A percentile compares a stretch with the other conserved stretches of the same genome.
Conservation (phyloP, 805 yeast species). For the Sugiyamaella marilandica region DNA sequence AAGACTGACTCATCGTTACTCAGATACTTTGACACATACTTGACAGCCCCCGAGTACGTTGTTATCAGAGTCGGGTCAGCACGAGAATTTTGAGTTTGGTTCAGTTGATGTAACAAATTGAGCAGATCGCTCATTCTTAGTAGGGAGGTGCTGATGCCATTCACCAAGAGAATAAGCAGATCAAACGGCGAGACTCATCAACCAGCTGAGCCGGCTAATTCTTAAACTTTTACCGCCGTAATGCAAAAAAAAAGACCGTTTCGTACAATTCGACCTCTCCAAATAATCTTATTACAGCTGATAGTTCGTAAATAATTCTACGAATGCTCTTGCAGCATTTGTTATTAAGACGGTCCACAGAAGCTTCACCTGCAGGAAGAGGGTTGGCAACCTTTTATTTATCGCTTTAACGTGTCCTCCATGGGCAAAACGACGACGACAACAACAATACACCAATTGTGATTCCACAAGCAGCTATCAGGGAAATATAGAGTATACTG, state of each 20-base stretch:
- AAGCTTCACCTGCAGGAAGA: not conserved
- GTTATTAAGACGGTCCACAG: too few species aligned
- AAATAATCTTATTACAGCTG: too few species aligned
- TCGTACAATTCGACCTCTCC: too few species aligned
- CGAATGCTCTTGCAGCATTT: too few species aligned
- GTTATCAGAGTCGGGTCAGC: conserved; percentile 17
- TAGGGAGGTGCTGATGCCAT: too few species aligned
- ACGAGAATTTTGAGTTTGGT: not conserved
- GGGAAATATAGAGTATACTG: too few species aligned
- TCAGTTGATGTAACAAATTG: conserved; percentile 4
- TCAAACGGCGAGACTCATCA: too few species aligned
- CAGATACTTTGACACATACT: conserved; percentile 18
- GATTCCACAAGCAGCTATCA: not conserved
- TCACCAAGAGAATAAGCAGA: too few species aligned
- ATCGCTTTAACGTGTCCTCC: not conserved
- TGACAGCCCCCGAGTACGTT: conserved; percentile 19
- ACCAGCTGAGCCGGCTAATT: too few species aligned
- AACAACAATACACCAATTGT: not conserved
- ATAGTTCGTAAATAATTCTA: too few species aligned
- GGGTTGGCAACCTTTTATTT: not conserved
- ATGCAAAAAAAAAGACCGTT: too few species aligned
- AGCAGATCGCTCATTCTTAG: not conserved
- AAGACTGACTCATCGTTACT: conserved; percentile 12
- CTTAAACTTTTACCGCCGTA: too few species aligned
- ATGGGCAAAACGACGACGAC: not conserved